Conservation (phyloP, 75 land plant species). For the Cunninghamia lanceolata region DNA sequence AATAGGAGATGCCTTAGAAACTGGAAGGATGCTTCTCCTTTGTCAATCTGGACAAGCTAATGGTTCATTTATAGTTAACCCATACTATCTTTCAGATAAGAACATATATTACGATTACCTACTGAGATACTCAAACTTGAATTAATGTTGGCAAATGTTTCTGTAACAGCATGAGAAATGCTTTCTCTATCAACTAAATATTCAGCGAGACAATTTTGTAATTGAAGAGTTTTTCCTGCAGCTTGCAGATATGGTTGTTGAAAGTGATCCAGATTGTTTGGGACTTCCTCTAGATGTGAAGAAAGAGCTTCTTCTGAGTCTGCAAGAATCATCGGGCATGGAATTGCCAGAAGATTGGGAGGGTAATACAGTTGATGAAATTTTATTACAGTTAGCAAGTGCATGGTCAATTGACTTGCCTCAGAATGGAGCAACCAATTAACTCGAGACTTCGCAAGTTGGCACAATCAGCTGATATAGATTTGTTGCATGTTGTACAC, state of each 20-base stretch:
- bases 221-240: conserved; percentile 20
- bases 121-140: background rate
- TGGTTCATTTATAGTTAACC: background rate
- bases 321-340: conserved; percentile 67
- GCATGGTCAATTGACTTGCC: conserved; percentile 74
- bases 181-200: background rate
- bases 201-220: background rate
- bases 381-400: conserved; percentile 69
- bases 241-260: conserved; percentile 73
- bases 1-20: background rate
- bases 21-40: background rate
- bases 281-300: conserved; percentile 64
- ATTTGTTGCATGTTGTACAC: background rate
- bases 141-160: background rate
- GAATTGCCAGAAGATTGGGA: conserved; percentile 92
- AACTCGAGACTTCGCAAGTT: background rate
- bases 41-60: background rate
- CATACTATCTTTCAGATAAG: background rate
- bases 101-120: no score
- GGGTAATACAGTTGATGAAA: conserved; percentile 72
- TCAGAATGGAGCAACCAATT: conserved; percentile 27
- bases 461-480: background rate
- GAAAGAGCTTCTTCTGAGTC: conserved; percentile 61
- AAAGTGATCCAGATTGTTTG: conserved; percentile 64
- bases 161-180: background rate